A percentile compares a stretch with the other conserved stretches of the same genome.
These are phyloP conservation scores for Pseudopediastrum boryanum DNA, from an alignment of 139 green algal genomes.

Conservation along the genomic window DNA sequence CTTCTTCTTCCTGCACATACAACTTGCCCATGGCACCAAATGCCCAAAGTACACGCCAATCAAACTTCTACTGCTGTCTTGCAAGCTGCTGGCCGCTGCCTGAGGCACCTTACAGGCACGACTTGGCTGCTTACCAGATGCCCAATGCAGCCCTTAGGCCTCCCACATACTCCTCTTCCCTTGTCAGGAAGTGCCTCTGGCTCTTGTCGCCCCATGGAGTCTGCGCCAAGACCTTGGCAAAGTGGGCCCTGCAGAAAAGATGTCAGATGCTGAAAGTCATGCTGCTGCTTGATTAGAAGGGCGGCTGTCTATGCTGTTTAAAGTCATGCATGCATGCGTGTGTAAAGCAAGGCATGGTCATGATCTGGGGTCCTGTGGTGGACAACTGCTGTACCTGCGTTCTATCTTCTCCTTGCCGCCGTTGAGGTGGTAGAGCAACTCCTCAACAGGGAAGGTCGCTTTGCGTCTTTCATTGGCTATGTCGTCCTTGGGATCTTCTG, in stretches of 20 bases:
- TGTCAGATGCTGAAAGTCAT: background rate
- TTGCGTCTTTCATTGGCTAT: conserved; percentile 61
- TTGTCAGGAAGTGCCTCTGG: conserved; percentile 75
- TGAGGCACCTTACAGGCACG: background rate
- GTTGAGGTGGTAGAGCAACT: conserved; percentile 71
- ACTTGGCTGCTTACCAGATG: conserved; percentile 72
- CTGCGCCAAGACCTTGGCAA: conserved; percentile 63
- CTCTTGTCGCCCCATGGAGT: conserved; percentile 82
- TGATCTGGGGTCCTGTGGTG: too few species aligned
- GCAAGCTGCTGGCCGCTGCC: too few species aligned
- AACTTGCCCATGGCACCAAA: too few species aligned
- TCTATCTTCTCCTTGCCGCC: conserved; percentile 75
- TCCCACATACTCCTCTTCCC: conserved; percentile 85
- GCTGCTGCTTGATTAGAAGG: too few species aligned
- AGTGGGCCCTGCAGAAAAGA: conserved; percentile 48
- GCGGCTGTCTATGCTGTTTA: too few species aligned
- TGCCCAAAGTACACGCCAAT: too few species aligned
- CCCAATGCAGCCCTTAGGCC: conserved; percentile 72
- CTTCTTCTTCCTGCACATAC: too few species aligned
- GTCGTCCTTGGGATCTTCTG: conserved; percentile 42
- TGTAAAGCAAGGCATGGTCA: too few species aligned
- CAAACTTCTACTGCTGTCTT: too few species aligned
- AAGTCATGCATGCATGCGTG: too few species aligned
- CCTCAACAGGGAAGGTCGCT: conserved; percentile 68
- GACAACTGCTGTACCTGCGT: conserved; percentile 67